Percentiles rank a stretch among this genome's conserved stretches.
Evolutionary conservation across 306 rosid genomes (phyloP).

Genomic region (Geum urbanum): DNA sequence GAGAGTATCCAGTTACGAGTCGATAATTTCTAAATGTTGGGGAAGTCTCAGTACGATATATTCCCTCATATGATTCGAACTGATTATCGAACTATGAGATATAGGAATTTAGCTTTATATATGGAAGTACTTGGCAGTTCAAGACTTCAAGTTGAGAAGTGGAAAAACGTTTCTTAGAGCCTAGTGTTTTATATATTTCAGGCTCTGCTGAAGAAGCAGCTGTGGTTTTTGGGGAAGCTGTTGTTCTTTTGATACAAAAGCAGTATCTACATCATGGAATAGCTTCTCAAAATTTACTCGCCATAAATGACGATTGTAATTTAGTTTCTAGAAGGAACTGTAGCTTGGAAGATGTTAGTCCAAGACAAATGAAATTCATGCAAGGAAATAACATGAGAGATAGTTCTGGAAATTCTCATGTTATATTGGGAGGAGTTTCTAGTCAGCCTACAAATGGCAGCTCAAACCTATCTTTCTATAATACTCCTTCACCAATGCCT

Average conservation of each 20-base stretch:
- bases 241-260: conserved; percentile 77
- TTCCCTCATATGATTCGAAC: too few species aligned
- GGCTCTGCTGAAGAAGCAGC: conserved; percentile 97
- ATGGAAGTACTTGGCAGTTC: too few species aligned
- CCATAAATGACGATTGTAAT: conserved; percentile 53
- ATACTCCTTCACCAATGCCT: conserved; percentile 85
- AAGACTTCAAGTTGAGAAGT: too few species aligned
- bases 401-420: conserved; percentile 64
- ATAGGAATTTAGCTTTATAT: too few species aligned
- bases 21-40: too few species aligned
- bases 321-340: conserved; percentile 45
- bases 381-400: conserved; percentile 70
- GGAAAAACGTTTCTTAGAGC: neutral
- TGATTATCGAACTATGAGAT: too few species aligned
- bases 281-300: conserved; percentile 44
- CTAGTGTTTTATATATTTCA: conserved; percentile 32
- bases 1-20: too few species aligned
- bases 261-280: conserved; percentile 58
- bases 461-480: conserved; percentile 67
- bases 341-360: conserved; percentile 55
- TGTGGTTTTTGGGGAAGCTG: conserved; percentile 84
- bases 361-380: conserved; percentile 60
- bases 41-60: too few species aligned
- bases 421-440: conserved; percentile 59
- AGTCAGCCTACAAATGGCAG: conserved; percentile 56